Conservation (phyloP, 2,329 filamentous ascomycete genomes). For the Chaetomiaceae sp. region DNA sequence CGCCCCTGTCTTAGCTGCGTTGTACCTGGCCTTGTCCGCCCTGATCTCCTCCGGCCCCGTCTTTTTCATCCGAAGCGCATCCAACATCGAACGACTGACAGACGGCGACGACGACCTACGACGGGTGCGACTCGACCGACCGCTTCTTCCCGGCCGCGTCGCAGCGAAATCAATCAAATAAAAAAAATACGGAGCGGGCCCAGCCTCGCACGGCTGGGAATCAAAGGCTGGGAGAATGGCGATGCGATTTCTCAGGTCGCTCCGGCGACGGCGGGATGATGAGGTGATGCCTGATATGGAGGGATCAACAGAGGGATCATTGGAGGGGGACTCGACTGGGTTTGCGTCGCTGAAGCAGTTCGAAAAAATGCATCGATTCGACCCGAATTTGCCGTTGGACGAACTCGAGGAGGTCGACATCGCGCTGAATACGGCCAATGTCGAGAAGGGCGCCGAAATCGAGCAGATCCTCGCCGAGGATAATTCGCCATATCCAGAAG, state of each 20-base stretch:
- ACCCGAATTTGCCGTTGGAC: conserved; percentile 62
- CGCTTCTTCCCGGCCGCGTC: conserved; percentile 13
- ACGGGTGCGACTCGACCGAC: conserved; percentile 15
- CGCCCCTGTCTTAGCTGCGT: conserved; percentile 19
- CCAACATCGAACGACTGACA: conserved; percentile 9
- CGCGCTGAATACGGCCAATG: conserved; percentile 50
- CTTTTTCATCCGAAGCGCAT: conserved; percentile 3
- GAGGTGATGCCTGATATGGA: conserved; percentile 26
- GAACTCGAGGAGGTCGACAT: conserved; percentile 57
- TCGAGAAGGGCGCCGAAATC: conserved; percentile 53
- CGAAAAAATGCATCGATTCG: conserved; percentile 58
- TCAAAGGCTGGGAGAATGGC: conserved; percentile 18
- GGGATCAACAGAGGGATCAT: conserved; percentile 19
- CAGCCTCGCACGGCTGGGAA: conserved; percentile 13
- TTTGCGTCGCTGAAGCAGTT: conserved; percentile 51
- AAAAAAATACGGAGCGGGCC: conserved; percentile 18
- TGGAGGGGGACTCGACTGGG: conserved; percentile 37
- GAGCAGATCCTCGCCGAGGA: conserved; percentile 58
- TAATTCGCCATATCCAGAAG: conserved; percentile 64
- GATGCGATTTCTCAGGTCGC: conserved; percentile 17
- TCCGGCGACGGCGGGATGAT: conserved; percentile 25
- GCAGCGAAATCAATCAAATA: too few species aligned
- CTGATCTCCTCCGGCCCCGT: not conserved
- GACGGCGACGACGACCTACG: conserved; percentile 6
- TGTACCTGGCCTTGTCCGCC: conserved; percentile 1